Percentiles rank a stretch among this genome's conserved stretches.
Evolutionary conservation across 148 eudicot genomes (phyloP).

Genomic region (Polygonum maritimum): DNA sequence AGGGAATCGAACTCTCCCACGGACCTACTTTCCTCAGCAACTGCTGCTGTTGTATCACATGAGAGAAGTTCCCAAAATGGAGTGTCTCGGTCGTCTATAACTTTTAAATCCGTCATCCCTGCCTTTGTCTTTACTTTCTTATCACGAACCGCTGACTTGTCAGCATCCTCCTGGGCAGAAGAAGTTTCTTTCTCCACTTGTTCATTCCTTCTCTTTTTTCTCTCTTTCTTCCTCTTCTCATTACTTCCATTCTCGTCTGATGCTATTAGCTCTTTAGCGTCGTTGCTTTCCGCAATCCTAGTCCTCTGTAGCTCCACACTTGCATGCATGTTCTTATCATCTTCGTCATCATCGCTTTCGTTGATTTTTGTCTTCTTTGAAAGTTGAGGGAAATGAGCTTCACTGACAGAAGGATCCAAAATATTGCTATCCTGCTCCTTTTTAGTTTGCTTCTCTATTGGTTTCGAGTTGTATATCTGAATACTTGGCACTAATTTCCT

Average conservation of each 20-base stretch:
- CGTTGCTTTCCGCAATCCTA: slow-evolving; percentile 6
- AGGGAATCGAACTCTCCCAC: slow-evolving; percentile 18
- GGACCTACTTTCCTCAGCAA: slow-evolving; percentile 15
- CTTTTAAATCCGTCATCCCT: slow-evolving; percentile 26
- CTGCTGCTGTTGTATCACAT: slow-evolving; percentile 18
- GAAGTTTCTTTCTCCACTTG: slow-evolving; percentile 16
- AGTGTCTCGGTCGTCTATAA: slow-evolving; percentile 54
- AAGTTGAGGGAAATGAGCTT: background rate
- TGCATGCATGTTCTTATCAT: slow-evolving; percentile 11
- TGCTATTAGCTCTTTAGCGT: background rate
- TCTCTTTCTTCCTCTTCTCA: slow-evolving; percentile 34
- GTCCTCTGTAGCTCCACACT: background rate
- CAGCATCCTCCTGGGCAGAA: slow-evolving; percentile 4
- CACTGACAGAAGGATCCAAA: slow-evolving; percentile 12
- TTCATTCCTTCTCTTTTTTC: slow-evolving; percentile 14
- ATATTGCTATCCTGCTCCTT: slow-evolving; percentile 24
- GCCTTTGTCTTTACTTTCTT: slow-evolving; percentile 34
- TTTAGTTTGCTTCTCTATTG: slow-evolving; percentile 36
- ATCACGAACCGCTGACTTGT: slow-evolving; percentile 2
- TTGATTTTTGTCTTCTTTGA: slow-evolving; percentile 11
- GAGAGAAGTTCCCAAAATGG: slow-evolving; percentile 50
- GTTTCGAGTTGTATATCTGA: slow-evolving; percentile 66
- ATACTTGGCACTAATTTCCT: slow-evolving; percentile 57
- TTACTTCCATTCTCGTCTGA: background rate
- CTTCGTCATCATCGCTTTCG: slow-evolving; percentile 12